phyloP scores from a whole-genome alignment of 2,329 filamentous ascomycete genomes.

The Gremmenia infestans region DNA sequence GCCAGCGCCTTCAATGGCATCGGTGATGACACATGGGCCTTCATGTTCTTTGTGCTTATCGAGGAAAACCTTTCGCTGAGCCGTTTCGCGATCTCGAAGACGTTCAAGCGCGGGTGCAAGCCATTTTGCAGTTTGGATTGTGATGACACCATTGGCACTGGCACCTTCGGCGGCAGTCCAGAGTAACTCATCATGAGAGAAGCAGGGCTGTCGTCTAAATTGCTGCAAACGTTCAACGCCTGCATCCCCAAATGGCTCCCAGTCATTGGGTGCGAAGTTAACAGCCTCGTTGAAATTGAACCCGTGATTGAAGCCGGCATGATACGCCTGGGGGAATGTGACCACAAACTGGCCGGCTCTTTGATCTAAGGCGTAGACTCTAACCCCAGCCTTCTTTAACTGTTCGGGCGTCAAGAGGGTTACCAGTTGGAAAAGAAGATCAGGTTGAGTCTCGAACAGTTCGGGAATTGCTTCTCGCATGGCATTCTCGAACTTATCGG shows the following conservation, averaged over 20 bases:
- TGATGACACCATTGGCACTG: slow-evolving; percentile 45
- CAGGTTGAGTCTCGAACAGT: slow-evolving; percentile 93
- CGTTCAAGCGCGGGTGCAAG: slow-evolving; percentile 79
- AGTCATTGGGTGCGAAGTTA: slow-evolving; percentile 92
- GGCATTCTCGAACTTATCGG: slow-evolving; percentile 88
- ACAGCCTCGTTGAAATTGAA: slow-evolving; percentile 99
- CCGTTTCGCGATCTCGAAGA: slow-evolving; percentile 68
- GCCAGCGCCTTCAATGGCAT: slow-evolving; percentile 25
- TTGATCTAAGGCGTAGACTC: slow-evolving; percentile 93
- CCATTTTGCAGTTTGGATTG: slow-evolving; percentile 93
- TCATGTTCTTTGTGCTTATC: slow-evolving; percentile 54
- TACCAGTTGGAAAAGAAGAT: slow-evolving; percentile 95
- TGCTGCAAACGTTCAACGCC: slow-evolving; percentile 82
- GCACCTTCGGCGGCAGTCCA: slow-evolving; percentile 82
- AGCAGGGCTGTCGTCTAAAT: slow-evolving; percentile 89
- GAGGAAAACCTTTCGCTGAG: slow-evolving; percentile 64
- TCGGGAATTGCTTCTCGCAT: slow-evolving; percentile 96
- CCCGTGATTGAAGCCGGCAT: slow-evolving; percentile 96
- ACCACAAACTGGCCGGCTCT: slow-evolving; percentile 93
- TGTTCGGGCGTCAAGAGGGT: slow-evolving; percentile 92
- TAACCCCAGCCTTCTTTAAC: slow-evolving; percentile 84
- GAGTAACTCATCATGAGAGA: slow-evolving; percentile 92
- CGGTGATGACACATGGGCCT: slow-evolving; percentile 29
- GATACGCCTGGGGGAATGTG: slow-evolving; percentile 94
- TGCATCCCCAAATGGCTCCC: slow-evolving; percentile 85